A percentile compares a stretch with the other conserved stretches of the same genome.
Evolutionary conservation across 352 stramenopile genomes (phyloP).

Genomic region (Elongisporangium prolatum): DNA sequence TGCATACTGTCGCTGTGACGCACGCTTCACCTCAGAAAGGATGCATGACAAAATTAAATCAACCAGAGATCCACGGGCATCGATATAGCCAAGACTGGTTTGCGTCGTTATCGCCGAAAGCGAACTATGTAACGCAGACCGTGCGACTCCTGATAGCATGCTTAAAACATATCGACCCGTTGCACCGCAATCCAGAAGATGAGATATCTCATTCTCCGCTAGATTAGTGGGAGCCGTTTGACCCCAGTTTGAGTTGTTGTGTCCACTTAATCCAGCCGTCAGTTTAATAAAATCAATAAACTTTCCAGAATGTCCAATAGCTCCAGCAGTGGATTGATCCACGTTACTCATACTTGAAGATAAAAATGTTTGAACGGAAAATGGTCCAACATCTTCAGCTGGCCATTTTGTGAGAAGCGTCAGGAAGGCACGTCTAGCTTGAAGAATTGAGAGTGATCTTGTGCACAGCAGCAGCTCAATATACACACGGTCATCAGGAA

Average conservation of each 20-base stretch:
- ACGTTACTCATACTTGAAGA: slow-evolving; percentile 2
- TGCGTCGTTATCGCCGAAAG: slow-evolving; percentile 17
- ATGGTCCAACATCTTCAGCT: slow-evolving; percentile 39
- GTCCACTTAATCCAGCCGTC: slow-evolving; percentile 61
- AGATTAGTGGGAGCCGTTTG: slow-evolving; percentile 20
- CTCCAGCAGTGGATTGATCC: slow-evolving; percentile 1
- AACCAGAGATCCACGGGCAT: slow-evolving; percentile 31
- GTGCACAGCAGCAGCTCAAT: slow-evolving; percentile 73
- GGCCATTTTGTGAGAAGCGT: slow-evolving; percentile 81
- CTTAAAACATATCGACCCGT: slow-evolving; percentile 48
- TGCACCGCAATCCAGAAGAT: slow-evolving; percentile 52
- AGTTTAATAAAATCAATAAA: slow-evolving; percentile 87
- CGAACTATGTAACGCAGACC: slow-evolving; percentile 37
- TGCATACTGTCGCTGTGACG: slow-evolving; percentile 74
- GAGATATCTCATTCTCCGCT: slow-evolving; percentile 33
- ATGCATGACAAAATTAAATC: slow-evolving; percentile 55
- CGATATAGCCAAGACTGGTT: not conserved
- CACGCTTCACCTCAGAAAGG: slow-evolving; percentile 52
- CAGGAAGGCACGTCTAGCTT: slow-evolving; percentile 67
- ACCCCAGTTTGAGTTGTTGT: slow-evolving; percentile 25
- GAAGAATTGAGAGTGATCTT: slow-evolving; percentile 74
- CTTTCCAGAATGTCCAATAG: slow-evolving; percentile 25
- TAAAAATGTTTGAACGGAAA: slow-evolving; percentile 50
- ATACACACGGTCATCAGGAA: slow-evolving; percentile 75
- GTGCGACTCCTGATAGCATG: slow-evolving; percentile 43